These are phyloP conservation scores for Candida nanaspora DNA, from an alignment of 805 yeast genomes.

Conservation along the genomic window DNA sequence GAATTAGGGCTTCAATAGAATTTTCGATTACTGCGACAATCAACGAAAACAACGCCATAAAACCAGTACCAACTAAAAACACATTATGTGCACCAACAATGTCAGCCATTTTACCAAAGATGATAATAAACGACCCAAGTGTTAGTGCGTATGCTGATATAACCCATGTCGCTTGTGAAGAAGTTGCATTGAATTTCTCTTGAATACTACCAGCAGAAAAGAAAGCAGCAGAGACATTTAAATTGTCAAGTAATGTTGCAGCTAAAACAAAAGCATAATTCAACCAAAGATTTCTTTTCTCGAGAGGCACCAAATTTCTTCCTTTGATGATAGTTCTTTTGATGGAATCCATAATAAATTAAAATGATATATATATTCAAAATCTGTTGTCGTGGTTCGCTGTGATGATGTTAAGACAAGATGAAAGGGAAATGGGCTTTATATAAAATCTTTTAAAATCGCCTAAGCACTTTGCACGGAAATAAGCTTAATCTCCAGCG, in stretches of 20 bases:
- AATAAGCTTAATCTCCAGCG: too few relatives aligned
- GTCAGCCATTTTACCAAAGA: slow-evolving; percentile 36
- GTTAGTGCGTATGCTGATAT: slow-evolving; percentile 37
- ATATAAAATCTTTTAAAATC: too few relatives aligned
- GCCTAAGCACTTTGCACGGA: too few relatives aligned
- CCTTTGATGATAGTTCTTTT: too few relatives aligned
- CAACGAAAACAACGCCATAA: slow-evolving; percentile 18
- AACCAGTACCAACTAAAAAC: slow-evolving; percentile 15
- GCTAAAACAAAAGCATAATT: slow-evolving; percentile 6
- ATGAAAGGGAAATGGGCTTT: too few relatives aligned
- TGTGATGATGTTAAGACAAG: too few relatives aligned
- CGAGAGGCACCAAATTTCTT: slow-evolving; percentile 6
- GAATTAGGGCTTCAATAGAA: slow-evolving; percentile 28
- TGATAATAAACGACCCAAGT: slow-evolving; percentile 35
- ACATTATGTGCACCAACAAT: slow-evolving; percentile 31
- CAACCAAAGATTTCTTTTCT: slow-evolving; percentile 7
- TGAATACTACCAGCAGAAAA: slow-evolving; percentile 17
- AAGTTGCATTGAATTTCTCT: slow-evolving; percentile 31
- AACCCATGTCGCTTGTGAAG: slow-evolving; percentile 32
- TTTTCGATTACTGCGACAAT: slow-evolving; percentile 29
- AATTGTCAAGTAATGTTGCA: slow-evolving; percentile 16
- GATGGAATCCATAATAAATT: too few relatives aligned
- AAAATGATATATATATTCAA: too few relatives aligned
- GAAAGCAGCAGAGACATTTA: slow-evolving; percentile 19
- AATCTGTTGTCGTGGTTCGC: too few relatives aligned